Evolutionary conservation across 805 yeast species (phyloP).

Genomic region (Zygoascus ofunaensis): DNA sequence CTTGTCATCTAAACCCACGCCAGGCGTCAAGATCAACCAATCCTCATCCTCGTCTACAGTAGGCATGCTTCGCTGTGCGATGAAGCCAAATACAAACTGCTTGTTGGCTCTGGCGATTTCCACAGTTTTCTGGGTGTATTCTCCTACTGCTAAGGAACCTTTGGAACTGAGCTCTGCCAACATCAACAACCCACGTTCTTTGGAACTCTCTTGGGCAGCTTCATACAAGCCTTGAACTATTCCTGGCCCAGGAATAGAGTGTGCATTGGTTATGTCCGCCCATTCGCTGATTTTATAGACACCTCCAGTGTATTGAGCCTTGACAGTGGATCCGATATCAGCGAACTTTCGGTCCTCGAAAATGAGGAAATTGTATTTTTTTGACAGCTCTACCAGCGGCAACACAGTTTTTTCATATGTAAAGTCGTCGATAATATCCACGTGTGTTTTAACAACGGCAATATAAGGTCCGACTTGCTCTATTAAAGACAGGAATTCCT

Average conservation of each 20-base stretch:
- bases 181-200: constrained; percentile 77
- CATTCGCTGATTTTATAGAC: constrained; percentile 81
- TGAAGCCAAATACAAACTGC: constrained; percentile 91
- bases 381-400: constrained; percentile 64
- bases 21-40: constrained; percentile 97
- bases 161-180: constrained; percentile 91
- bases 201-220: constrained; percentile 56
- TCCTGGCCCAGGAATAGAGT: constrained; percentile 93
- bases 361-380: constrained; percentile 78
- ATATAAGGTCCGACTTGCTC: constrained; percentile 86
- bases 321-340: constrained; percentile 96
- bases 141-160: constrained; percentile 90
- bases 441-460: constrained; percentile 87
- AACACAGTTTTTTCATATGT: constrained; percentile 66
- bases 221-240: constrained; percentile 80
- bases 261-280: constrained; percentile 97
- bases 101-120: constrained; percentile 82
- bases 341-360: constrained; percentile 98
- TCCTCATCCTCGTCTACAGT: constrained; percentile 69
- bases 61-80: constrained; percentile 82
- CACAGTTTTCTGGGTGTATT: constrained; percentile 77
- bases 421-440: constrained; percentile 88
- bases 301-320: constrained; percentile 87
- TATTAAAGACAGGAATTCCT: constrained; percentile 59
- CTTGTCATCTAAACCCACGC: constrained; percentile 94